Conservation (phyloP, 1,139 yeast species). For the Tardiomyces digboiensis region DNA sequence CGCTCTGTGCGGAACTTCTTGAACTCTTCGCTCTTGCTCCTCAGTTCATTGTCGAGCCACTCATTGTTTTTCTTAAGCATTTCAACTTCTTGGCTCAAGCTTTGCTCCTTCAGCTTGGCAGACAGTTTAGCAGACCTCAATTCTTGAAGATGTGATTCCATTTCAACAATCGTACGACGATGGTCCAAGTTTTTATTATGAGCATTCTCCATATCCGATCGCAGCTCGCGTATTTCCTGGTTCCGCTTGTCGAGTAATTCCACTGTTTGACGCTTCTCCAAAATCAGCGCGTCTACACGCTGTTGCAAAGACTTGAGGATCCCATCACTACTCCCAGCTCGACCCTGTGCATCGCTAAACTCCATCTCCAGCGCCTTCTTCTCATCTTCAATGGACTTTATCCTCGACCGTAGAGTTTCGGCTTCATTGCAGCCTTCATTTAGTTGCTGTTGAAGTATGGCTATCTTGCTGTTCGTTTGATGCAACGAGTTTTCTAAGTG, state of each 20-base stretch:
- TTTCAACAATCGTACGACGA: conserved; percentile 31
- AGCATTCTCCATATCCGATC: conserved; percentile 42
- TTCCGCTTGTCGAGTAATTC: conserved; percentile 31
- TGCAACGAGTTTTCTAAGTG: conserved; percentile 45
- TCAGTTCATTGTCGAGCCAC: conserved; percentile 31
- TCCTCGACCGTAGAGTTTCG: conserved; percentile 25
- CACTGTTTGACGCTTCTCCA: not conserved
- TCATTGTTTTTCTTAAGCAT: conserved; percentile 28
- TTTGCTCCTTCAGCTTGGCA: conserved; percentile 30
- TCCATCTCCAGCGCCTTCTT: conserved; percentile 23
- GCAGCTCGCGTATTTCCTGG: conserved; percentile 40
- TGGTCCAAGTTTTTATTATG: conserved; percentile 38
- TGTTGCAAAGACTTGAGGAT: conserved; percentile 12
- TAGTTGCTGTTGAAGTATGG: conserved; percentile 26
- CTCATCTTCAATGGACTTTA: conserved; percentile 21
- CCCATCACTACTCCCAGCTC: conserved; percentile 15
- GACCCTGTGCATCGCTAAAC: conserved; percentile 20
- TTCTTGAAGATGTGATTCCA: conserved; percentile 30
- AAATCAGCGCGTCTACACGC: conserved; percentile 10
- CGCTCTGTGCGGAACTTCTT: conserved; percentile 30
- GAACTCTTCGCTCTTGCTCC: conserved; percentile 27
- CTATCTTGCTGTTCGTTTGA: conserved; percentile 26
- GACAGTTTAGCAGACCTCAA: conserved; percentile 26
- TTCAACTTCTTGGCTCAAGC: conserved; percentile 30
- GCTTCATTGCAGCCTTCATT: conserved; percentile 20